These are phyloP conservation scores for Sugiyamaella floridensis DNA, from an alignment of 805 yeast species.

Conservation along the genomic window DNA sequence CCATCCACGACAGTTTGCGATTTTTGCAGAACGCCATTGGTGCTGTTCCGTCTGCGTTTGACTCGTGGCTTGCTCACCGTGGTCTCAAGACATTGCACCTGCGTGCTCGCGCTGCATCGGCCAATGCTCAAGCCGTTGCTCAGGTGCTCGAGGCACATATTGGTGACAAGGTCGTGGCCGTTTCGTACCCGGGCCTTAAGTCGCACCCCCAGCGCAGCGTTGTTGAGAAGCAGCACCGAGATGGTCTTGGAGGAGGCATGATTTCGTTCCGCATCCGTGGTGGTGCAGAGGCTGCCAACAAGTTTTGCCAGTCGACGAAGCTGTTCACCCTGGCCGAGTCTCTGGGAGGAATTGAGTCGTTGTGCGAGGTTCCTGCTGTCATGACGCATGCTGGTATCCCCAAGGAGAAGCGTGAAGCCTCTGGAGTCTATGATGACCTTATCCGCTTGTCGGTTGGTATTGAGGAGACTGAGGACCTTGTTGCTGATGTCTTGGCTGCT, in stretches of 20 bases:
- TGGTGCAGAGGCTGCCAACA: conserved; percentile 68
- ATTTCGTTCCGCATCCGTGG: conserved; percentile 81
- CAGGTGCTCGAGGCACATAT: conserved; percentile 42
- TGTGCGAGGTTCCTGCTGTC: conserved; percentile 80
- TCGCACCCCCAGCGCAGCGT: conserved; percentile 56
- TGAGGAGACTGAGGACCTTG: conserved; percentile 72
- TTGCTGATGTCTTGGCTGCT: conserved; percentile 67
- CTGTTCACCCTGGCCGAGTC: conserved; percentile 84
- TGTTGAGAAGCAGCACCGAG: conserved; percentile 70
- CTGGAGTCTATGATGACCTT: conserved; percentile 77
- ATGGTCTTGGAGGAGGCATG: conserved; percentile 88
- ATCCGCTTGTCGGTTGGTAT: conserved; percentile 81
- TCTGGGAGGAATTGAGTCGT: conserved; percentile 81
- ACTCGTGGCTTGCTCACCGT: conserved; percentile 88
- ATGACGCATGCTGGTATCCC: conserved; percentile 94
- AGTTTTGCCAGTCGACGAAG: conserved; percentile 66
- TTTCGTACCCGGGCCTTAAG: conserved; percentile 78
- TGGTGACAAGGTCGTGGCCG: conserved; percentile 48
- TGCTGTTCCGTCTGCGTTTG: conserved; percentile 84
- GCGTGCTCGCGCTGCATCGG: conserved; percentile 64
- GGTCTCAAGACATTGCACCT: conserved; percentile 83
- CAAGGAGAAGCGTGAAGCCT: conserved; percentile 63
- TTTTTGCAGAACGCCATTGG: conserved; percentile 86
- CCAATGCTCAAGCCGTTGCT: conserved; percentile 62
- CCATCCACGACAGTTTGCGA: conserved; percentile 54